A percentile compares a stretch with the other conserved stretches of the same genome.
These are phyloP conservation scores for Cytospora mali DNA, from an alignment of 2,329 filamentous ascomycete genomes.

Conservation along the genomic window DNA sequence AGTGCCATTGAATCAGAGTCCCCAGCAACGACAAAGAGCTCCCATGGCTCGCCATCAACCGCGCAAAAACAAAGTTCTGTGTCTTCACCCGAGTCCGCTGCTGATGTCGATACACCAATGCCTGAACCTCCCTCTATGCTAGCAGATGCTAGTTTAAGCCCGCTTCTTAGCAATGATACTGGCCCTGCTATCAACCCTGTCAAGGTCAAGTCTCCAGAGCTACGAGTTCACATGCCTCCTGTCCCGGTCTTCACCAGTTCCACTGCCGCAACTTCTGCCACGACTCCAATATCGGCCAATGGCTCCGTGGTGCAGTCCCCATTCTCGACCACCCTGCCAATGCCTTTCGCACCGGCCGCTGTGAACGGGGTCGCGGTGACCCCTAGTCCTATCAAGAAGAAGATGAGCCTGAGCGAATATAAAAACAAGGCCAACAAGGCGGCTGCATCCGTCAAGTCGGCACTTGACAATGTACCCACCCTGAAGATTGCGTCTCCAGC, in stretches of 20 bases:
- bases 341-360: conserved; percentile 46
- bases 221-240: conserved; percentile 60
- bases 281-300: conserved; percentile 52
- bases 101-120: conserved; percentile 36
- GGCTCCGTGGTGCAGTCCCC: conserved; percentile 53
- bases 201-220: conserved; percentile 48
- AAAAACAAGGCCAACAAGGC: conserved; percentile 61
- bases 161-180: conserved; percentile 25
- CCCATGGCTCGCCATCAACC: conserved; percentile 14
- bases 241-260: conserved; percentile 52
- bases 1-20: conserved; percentile 47
- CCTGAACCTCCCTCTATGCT: conserved; percentile 39
- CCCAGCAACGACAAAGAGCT: conserved; percentile 38
- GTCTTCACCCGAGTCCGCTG: conserved; percentile 26
- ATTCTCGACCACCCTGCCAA: conserved; percentile 46
- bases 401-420: conserved; percentile 68
- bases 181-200: conserved; percentile 23
- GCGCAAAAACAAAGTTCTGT: conserved; percentile 17
- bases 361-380: conserved; percentile 49
- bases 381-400: conserved; percentile 67
- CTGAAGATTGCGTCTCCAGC: conserved; percentile 43
- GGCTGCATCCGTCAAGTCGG: conserved; percentile 37
- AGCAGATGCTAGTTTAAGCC: conserved; percentile 29
- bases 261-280: conserved; percentile 37
- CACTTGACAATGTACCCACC: conserved; percentile 39